phyloP scores from a whole-genome alignment of 257 asterid genomes.

The Echium plantagineum region DNA sequence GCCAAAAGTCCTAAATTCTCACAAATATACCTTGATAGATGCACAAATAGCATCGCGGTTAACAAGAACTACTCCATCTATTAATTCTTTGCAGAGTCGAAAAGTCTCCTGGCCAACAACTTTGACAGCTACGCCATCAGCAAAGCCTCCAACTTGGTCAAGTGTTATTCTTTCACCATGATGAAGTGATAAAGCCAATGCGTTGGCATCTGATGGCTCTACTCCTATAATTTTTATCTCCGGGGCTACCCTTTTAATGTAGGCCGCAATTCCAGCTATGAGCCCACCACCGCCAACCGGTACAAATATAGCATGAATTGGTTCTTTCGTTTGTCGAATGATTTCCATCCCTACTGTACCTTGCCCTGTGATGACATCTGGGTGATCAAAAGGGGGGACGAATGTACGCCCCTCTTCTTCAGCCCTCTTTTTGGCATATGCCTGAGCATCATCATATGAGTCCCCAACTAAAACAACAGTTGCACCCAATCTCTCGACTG shows the following conservation, averaged over 20 bases:
- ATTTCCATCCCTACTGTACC: conserved; percentile 98
- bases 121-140: conserved; percentile 97
- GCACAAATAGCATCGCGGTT: conserved; percentile 96
- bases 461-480: conserved; percentile 85
- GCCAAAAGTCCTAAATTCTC: conserved; percentile 1
- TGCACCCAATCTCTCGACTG: conserved; percentile 83
- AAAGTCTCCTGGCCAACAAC: conserved; percentile 89
- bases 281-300: conserved; percentile 99
- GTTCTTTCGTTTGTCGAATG: conserved; percentile 53
- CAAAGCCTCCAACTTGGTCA: conserved; percentile 95
- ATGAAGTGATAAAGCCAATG: conserved; percentile 81
- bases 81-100: conserved; percentile 61
- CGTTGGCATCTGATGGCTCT: conserved; percentile 91
- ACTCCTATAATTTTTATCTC: conserved; percentile 84
- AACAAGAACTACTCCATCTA: conserved; percentile 88
- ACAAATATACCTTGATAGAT: conserved; percentile 68
- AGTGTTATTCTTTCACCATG: conserved; percentile 63
- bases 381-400: conserved; percentile 95
- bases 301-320: conserved; percentile 75
- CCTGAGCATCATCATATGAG: conserved; percentile 86
- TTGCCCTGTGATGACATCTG: conserved; percentile 84
- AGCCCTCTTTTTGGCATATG: conserved; percentile 66
- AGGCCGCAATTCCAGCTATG: conserved; percentile 96
- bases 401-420: conserved; percentile 60
- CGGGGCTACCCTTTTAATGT: conserved; percentile 77